Evolutionary conservation across 2,329 filamentous ascomycete genomes (phyloP).

Genomic region (Talaromyces sp.): DNA sequence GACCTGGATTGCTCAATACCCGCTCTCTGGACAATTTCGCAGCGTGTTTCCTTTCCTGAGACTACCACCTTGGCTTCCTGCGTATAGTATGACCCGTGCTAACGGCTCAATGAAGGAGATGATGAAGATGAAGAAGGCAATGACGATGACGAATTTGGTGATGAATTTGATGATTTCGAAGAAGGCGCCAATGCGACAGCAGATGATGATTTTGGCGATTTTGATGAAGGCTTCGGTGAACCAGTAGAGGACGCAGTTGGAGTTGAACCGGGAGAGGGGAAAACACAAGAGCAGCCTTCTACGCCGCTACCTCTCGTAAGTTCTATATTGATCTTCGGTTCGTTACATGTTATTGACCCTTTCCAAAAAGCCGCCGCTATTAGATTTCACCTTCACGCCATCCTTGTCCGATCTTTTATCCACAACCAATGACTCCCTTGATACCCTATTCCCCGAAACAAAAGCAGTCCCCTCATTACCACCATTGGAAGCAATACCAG

Average conservation of each 20-base stretch:
- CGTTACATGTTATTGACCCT: neutral
- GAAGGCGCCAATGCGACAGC: slow-evolving; percentile 49
- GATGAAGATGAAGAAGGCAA: slow-evolving; percentile 61
- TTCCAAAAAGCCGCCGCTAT: slow-evolving; percentile 33
- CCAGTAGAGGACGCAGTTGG: slow-evolving; percentile 31
- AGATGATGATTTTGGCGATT: slow-evolving; percentile 61
- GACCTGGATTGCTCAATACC: slow-evolving; percentile 45
- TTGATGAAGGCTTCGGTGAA: slow-evolving; percentile 64
- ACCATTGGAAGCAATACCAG: slow-evolving; percentile 39
- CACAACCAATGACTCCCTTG: slow-evolving; percentile 39
- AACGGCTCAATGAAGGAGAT: slow-evolving; percentile 49
- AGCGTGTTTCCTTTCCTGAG: slow-evolving; percentile 20
- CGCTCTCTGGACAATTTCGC: slow-evolving; percentile 38
- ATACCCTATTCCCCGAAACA: slow-evolving; percentile 44
- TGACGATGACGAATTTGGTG: slow-evolving; percentile 59
- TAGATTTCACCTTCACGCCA: slow-evolving; percentile 56
- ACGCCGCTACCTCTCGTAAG: slow-evolving; percentile 45
- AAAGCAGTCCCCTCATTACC: slow-evolving; percentile 35
- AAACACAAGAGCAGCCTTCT: slow-evolving; percentile 26
- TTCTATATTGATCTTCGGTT: slow-evolving; percentile 16
- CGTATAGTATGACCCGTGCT: slow-evolving; percentile 21
- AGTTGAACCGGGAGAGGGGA: neutral
- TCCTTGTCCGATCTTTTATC: slow-evolving; percentile 42
- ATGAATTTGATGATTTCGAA: slow-evolving; percentile 54
- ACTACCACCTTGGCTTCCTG: slow-evolving; percentile 9